Percentiles rank a stretch among this genome's conserved stretches.
These are phyloP conservation scores for Pythium sukuiense DNA, from an alignment of 352 stramenopile species.

Conservation along the genomic window DNA sequence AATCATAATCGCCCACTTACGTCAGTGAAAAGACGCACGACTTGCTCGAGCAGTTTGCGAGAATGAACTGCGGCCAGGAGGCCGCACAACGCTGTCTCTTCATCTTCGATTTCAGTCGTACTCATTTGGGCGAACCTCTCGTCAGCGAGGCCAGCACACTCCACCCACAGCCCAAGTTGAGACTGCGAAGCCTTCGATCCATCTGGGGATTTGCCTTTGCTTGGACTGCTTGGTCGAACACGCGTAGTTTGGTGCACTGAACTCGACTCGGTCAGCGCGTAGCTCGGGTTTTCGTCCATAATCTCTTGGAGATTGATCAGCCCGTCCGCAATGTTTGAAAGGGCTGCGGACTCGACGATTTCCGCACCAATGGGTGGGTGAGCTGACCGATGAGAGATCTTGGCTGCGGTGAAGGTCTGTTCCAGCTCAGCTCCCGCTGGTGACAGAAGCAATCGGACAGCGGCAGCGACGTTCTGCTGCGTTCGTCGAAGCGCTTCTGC, in stretches of 20 bases:
- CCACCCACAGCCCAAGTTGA: slow-evolving; percentile 61
- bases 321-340: slow-evolving; percentile 12
- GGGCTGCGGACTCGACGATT: not conserved
- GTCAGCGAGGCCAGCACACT: slow-evolving; percentile 65
- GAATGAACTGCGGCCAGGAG: slow-evolving; percentile 63
- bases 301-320: slow-evolving; percentile 67
- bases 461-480: slow-evolving; percentile 47
- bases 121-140: slow-evolving; percentile 62
- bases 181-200: slow-evolving; percentile 27
- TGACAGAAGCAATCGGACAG: slow-evolving; percentile 64
- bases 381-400: not conserved
- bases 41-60: slow-evolving; percentile 63
- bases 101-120: slow-evolving; percentile 57
- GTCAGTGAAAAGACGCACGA: slow-evolving; percentile 59
- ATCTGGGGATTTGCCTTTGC: slow-evolving; percentile 44
- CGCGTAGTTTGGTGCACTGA: slow-evolving; percentile 29
- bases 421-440: slow-evolving; percentile 34
- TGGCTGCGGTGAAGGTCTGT: not conserved
- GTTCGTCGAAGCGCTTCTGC: slow-evolving; percentile 55
- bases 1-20: slow-evolving; percentile 25
- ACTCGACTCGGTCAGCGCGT: slow-evolving; percentile 66
- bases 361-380: not conserved
- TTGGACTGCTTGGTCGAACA: slow-evolving; percentile 41
- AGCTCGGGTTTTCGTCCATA: slow-evolving; percentile 80
- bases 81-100: slow-evolving; percentile 61